phyloP scores from a whole-genome alignment of 352 stramenopile genomes.

The Albugo candida region DNA sequence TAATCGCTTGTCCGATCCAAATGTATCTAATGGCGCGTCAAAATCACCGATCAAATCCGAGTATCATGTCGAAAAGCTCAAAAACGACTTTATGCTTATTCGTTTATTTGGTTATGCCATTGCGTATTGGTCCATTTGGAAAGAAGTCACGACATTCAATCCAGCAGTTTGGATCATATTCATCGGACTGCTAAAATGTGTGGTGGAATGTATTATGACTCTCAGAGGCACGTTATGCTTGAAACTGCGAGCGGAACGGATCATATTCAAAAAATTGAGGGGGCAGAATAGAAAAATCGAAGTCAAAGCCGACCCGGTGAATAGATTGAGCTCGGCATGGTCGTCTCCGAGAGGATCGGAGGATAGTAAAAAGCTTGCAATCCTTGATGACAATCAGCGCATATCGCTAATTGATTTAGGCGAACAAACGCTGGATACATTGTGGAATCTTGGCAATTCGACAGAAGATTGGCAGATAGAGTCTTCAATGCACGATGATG shows the following conservation, averaged over 20 bases:
- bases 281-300: background rate
- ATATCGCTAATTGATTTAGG: conserved; percentile 18
- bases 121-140: conserved; percentile 65
- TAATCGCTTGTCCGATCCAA: background rate
- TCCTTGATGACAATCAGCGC: background rate
- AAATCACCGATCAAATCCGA: background rate
- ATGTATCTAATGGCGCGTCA: background rate
- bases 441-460: conserved; percentile 17
- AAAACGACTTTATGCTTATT: conserved; percentile 27
- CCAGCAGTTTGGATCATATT: conserved; percentile 60
- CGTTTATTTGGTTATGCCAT: conserved; percentile 36
- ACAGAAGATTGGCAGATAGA: conserved; percentile 45
- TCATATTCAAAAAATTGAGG: background rate
- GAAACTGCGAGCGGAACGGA: no score
- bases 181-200: conserved; percentile 42
- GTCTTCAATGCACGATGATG: conserved; percentile 26
- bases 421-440: conserved; percentile 23
- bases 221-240: background rate
- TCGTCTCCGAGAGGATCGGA: background rate
- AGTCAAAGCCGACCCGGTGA: background rate
- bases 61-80: conserved; percentile 11
- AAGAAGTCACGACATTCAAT: conserved; percentile 50
- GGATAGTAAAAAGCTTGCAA: background rate
- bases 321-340: background rate
- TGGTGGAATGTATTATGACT: conserved; percentile 24